These are phyloP conservation scores for Prosopis cineraria DNA, from an alignment of 306 rosid species.

Conservation along the genomic window DNA sequence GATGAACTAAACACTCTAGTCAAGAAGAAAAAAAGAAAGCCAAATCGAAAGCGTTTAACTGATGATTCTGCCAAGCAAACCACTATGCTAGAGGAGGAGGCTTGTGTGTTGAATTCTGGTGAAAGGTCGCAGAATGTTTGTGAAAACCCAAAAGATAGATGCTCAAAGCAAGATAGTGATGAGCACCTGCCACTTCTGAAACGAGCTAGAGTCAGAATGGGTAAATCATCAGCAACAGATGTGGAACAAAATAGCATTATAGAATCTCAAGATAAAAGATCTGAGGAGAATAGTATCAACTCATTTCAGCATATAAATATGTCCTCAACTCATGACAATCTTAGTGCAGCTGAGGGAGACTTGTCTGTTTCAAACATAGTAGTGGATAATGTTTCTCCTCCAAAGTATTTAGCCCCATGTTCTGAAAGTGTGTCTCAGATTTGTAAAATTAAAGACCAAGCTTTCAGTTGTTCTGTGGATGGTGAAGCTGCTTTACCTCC, in stretches of 20 bases:
- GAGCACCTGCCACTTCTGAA: slow-evolving; percentile 90
- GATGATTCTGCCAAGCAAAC: slow-evolving; percentile 47
- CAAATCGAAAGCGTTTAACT: slow-evolving; percentile 57
- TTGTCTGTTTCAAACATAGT: slow-evolving; percentile 34
- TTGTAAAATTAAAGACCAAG: slow-evolving; percentile 64
- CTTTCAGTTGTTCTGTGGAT: slow-evolving; percentile 57
- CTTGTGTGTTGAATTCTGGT: slow-evolving; percentile 46
- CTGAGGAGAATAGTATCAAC: slow-evolving; percentile 43
- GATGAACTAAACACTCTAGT: slow-evolving; percentile 65
- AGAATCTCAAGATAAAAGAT: slow-evolving; percentile 49
- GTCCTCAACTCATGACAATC: slow-evolving; percentile 48
- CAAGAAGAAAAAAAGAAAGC: slow-evolving; percentile 83
- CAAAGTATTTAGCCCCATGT: slow-evolving; percentile 43
- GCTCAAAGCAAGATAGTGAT: slow-evolving; percentile 76
- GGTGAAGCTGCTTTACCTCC: slow-evolving; percentile 96
- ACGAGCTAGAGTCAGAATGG: slow-evolving; percentile 97
- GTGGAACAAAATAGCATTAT: slow-evolving; percentile 47
- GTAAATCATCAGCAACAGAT: slow-evolving; percentile 54
- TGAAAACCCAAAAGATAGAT: slow-evolving; percentile 49
- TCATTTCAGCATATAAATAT: slow-evolving; percentile 37
- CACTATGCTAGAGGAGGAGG: slow-evolving; percentile 47
- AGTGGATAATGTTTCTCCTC: slow-evolving; percentile 46
- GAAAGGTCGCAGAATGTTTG: slow-evolving; percentile 50
- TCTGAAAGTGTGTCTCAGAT: slow-evolving; percentile 53
- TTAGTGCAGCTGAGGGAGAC: slow-evolving; percentile 46